Percentiles rank a stretch among this genome's conserved stretches.
These are phyloP conservation scores for Aspergillus sp. DNA, from an alignment of 2,329 filamentous ascomycete genomes.

Conservation along the genomic window DNA sequence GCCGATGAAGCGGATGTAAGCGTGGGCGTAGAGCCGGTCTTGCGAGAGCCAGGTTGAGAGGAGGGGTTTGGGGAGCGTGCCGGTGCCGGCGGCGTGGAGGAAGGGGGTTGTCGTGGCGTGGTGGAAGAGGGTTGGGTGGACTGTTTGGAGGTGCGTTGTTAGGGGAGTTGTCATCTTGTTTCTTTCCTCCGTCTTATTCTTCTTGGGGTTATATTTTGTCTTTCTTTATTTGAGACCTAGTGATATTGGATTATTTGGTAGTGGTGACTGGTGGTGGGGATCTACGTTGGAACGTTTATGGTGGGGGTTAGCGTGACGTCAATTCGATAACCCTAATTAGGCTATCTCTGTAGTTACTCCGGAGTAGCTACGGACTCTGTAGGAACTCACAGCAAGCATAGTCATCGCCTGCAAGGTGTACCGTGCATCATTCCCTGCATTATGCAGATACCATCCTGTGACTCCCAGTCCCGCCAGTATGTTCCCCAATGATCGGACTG, in stretches of 20 bases:
- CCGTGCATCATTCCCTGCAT: constrained; percentile 76
- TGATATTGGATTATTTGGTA: no score
- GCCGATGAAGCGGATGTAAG: constrained; percentile 60
- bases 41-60: constrained; percentile 63
- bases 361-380: no score
- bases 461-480: constrained; percentile 61
- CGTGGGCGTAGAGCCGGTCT: constrained; percentile 62
- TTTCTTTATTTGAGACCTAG: no score
- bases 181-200: not conserved
- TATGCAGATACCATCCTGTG: constrained; percentile 61
- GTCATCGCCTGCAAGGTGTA: constrained; percentile 71
- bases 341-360: no score
- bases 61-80: constrained; percentile 48
- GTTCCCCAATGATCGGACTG: constrained; percentile 49
- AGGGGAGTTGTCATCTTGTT: constrained; percentile 35
- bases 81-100: constrained; percentile 56
- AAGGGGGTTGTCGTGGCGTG: constrained; percentile 59
- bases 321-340: no score
- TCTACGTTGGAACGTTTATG: no score
- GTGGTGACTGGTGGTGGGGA: no score
- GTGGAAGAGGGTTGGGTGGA: constrained; percentile 40
- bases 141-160: constrained; percentile 50
- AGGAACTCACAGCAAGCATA: no score
- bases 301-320: no score
- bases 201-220: no score